These are phyloP conservation scores for Arabidopsis hybrid DNA, from an alignment of 441 rosid genomes.

Conservation along the genomic window DNA sequence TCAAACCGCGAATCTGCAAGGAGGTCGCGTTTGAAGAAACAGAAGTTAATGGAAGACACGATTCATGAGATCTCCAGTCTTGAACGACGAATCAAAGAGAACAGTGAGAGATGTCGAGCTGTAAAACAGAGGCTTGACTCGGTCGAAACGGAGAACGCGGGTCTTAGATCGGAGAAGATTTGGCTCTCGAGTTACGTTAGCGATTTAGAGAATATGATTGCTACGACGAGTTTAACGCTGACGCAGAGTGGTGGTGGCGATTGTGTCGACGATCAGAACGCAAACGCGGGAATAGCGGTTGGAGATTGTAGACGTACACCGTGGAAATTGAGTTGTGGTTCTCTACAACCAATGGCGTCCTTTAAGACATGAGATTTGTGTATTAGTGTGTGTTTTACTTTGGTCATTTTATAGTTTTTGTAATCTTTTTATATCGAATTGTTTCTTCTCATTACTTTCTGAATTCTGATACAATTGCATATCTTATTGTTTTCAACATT, in stretches of 20 bases:
- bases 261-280: slow-evolving; percentile 21
- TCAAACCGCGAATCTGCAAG: slow-evolving; percentile 82
- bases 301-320: slow-evolving; percentile 40
- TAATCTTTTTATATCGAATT: slow-evolving; percentile 9
- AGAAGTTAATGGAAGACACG: slow-evolving; percentile 56
- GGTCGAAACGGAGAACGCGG: slow-evolving; percentile 52
- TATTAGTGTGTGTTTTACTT: neutral
- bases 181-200: slow-evolving; percentile 46
- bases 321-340: slow-evolving; percentile 35
- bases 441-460: neutral
- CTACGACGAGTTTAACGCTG: slow-evolving; percentile 16
- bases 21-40: slow-evolving; percentile 73
- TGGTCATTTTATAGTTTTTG: slow-evolving; percentile 20
- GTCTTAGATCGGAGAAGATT: slow-evolving; percentile 49
- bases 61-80: slow-evolving; percentile 55
- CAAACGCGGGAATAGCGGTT: slow-evolving; percentile 35
- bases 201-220: slow-evolving; percentile 41
- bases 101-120: slow-evolving; percentile 27
- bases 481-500: neutral
- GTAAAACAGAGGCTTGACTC: slow-evolving; percentile 30
- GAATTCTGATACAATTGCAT: neutral
- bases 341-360: slow-evolving; percentile 33
- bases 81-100: slow-evolving; percentile 51
- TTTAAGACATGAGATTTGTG: slow-evolving; percentile 36
- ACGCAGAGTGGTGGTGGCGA: slow-evolving; percentile 4